Base-by-base conservation (phyloP, 148 eudicot species). In the Rhododendron williamsianum region DNA sequence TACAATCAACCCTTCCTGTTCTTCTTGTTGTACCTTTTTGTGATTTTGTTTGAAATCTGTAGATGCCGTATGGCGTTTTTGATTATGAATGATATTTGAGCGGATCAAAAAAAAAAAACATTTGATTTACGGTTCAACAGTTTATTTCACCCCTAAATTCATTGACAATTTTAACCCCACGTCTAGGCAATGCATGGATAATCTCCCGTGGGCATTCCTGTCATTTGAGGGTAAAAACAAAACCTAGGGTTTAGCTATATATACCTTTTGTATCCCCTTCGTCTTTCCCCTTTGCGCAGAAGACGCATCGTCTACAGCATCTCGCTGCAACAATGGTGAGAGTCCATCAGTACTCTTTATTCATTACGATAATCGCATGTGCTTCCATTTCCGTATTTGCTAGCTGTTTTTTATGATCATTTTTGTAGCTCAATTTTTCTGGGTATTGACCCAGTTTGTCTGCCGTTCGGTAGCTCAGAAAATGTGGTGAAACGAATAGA, bases 241-340 rank as follows among this genome's bases (percentile, higher is more conserved):
- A 54, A 78, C 67, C 45, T 54, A 81, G 83, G 83, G 58, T 81
- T 81, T 56, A 38, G 16, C n/a, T 27, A 27, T 25, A 27, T 54
- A 35, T 56, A 35, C 10, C 4, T 0, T 0, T 35, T 6, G 21
- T 4, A 3, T 8, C 10, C 18, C 38, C 36, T 16, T 0, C 23
- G 1, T 2, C 1, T 5, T 18, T 4, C 65, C 19, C n/a, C 83
- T 54, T 19, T 19, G 69, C 12, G 45, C 83, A 23, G 10, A 18
- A 36, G 69, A 33, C 83, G 48, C 71, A 56, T 41, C 45, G 19
- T 35, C 46, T 25, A 35, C 9, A 41, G 23, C 41, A 0, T 69
- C 56, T 56, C 6, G 60, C 46, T 19, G 69, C 69, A 35, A 81
- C 46, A 35, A 56, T 81, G 83, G 82, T 80, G 65, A 80, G 82